Evolutionary conservation across 2,329 filamentous ascomycete species (phyloP), one percentile per base, ranked within the genome.

Genomic region (Colletotrichum ledebouriae): DNA sequence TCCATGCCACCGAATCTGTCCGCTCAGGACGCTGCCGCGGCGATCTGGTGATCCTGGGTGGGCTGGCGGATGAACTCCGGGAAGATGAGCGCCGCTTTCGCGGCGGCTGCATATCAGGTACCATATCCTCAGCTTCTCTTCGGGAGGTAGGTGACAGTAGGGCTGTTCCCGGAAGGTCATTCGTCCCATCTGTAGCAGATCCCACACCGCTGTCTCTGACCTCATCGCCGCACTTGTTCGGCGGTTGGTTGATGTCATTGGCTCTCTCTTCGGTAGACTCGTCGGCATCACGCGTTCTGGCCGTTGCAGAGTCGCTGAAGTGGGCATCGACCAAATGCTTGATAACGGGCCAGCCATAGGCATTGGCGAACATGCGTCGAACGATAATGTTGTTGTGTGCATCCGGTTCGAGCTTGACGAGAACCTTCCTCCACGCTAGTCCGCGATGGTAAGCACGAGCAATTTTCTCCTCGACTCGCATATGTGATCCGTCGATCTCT

Each of bases 371-470:
- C 90, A 94, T 97, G 63, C 96, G 91, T 15, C 96, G 91, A 25
- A 99, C 96, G 69, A 98, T 92, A 72, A 99, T 97, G 78, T 99
- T 99, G 80, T 99, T 99, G 82, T 99, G 96, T 0, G 96, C 96
- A 79, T 99, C 96, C 0, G 96, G 96, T 77, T 99, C 95, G 2
- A 99, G 85, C 61, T 96, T 92, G 13, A 99, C 96, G 4, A 99
- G 87, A 1, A 99, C 96, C 77, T 99, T 99, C 52, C 96, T 92
- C 96, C 96, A 99, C 1, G 93, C 93, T 20, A 99, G 81, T 71
- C 94, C 94, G 12, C 90, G 89, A 78, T 99, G 96, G 80, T 99
- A 99, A 13, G 94, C 96, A 53, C 96, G 89, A 2, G 96, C 96
- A 72, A 99, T 99, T 80, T 98, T 98, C 78, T 99, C 96, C 78